A percentile compares a stretch with the other conserved stretches of the same genome.
Conservation (phyloP, 495 filamentous ascomycete species). For the Neurospora tetrasperma region DNA sequence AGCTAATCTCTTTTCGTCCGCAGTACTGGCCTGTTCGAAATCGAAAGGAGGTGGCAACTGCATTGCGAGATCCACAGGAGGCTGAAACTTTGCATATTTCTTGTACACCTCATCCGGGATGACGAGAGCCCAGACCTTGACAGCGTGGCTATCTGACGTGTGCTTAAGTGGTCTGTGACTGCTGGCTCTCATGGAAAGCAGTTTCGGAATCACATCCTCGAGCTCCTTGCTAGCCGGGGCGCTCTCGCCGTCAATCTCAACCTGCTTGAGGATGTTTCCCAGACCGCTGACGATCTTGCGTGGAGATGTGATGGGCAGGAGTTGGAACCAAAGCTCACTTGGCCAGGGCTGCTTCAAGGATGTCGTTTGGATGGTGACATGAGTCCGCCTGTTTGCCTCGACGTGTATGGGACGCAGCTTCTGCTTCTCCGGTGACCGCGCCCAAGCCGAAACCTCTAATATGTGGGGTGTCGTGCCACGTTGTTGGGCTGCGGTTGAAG, state of each 20-base stretch:
- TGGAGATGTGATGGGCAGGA: slow-evolving; percentile 54
- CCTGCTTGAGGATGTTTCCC: slow-evolving; percentile 71
- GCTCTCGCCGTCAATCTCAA: slow-evolving; percentile 41
- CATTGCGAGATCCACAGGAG: background rate
- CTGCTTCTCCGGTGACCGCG: slow-evolving; percentile 7
- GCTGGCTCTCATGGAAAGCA: slow-evolving; percentile 37
- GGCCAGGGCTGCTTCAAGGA: background rate
- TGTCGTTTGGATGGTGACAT: slow-evolving; percentile 15
- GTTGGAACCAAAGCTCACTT: slow-evolving; percentile 29
- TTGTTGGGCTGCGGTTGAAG: slow-evolving; percentile 37
- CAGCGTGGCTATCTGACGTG: slow-evolving; percentile 25
- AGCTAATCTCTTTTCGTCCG: background rate
- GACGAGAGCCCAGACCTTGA: slow-evolving; percentile 72
- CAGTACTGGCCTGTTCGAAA: background rate
- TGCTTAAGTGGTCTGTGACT: background rate
- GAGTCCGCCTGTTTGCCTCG: slow-evolving; percentile 16
- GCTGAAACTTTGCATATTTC: background rate
- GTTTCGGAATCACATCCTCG: slow-evolving; percentile 51
- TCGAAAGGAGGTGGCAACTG: background rate
- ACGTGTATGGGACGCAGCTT: slow-evolving; percentile 7
- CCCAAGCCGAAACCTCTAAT: slow-evolving; percentile 44
- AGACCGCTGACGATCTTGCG: slow-evolving; percentile 55
- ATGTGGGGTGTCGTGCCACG: slow-evolving; percentile 52
- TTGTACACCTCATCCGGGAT: slow-evolving; percentile 25
- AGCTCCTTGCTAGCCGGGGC: slow-evolving; percentile 69